Evolutionary conservation across 2,329 filamentous ascomycete genomes (phyloP), one percentile per base, ranked within the genome.

Genomic region (Alternaria viburni): DNA sequence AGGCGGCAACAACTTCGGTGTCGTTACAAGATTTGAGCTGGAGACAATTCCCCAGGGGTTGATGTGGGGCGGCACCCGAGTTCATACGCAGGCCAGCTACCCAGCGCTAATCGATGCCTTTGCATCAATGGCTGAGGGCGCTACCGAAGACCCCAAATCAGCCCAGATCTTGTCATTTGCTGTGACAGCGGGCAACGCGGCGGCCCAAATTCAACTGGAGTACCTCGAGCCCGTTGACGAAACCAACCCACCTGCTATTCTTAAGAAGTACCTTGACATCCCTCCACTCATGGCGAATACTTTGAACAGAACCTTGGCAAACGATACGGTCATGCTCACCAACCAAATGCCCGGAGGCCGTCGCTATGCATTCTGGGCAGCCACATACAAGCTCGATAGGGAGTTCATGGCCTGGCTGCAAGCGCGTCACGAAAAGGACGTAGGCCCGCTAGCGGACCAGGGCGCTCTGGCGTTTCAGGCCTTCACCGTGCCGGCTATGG

Each of bases 261-360:
- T 70, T 59, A 23, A 65, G 52, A 43, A 45, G 9, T 66, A 68
- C 36, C 50, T 64, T 10, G 43, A 58, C 0, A 67, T 71, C 23
- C 65, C 69, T 4, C 21, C 63, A 5, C 19, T 68, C n/a, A 21
- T 44, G 28, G 60, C 46, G 7, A 51, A 25, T 49, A 50, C 45
- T 67, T 54, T 55, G 56, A 64, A 49, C 63, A 49, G 49, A 59
- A 62, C 46, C 51, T 61, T 72, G 9, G 54, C 58, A n/a, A 55
- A 67, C 23, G 59, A 82, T 21, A 79, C 79, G 3, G 61, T 72
- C n/a, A 73, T 81, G 55, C 72, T 81, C 17, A 76, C 77, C 30
- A 65, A 59, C 3, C 66, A 69, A 30, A 79, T 79, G 49, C 80
- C 79, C 0, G 69, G 73, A 45, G 78, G 78, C 9, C 57, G 69